Evolutionary conservation across 208 protist genomes (phyloP).

Genomic region (Leishmania tropica): DNA sequence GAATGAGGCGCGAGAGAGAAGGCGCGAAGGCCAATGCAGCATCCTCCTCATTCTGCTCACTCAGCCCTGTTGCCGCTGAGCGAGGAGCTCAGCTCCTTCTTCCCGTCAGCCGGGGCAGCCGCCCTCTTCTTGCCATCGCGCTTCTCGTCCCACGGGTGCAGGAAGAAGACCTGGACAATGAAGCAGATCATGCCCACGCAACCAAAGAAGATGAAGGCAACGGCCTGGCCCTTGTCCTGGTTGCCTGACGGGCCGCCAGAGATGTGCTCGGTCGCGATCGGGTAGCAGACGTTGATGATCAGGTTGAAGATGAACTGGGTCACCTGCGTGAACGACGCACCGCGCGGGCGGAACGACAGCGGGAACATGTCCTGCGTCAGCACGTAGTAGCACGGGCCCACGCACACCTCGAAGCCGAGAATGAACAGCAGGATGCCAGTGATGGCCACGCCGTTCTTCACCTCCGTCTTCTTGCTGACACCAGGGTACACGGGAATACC

Average conservation of each 20-base stretch:
- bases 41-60: neutral
- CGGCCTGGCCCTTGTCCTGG: slow-evolving; percentile 88
- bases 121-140: slow-evolving; percentile 16
- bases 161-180: slow-evolving; percentile 75
- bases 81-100: slow-evolving; percentile 7
- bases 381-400: slow-evolving; percentile 83
- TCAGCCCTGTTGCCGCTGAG: neutral
- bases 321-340: slow-evolving; percentile 67
- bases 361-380: slow-evolving; percentile 88
- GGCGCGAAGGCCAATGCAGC: neutral
- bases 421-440: slow-evolving; percentile 86
- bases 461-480: slow-evolving; percentile 36
- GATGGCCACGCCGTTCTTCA: slow-evolving; percentile 73
- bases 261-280: slow-evolving; percentile 74
- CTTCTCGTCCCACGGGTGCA: slow-evolving; percentile 65
- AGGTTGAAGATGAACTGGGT: slow-evolving; percentile 87
- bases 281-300: slow-evolving; percentile 89
- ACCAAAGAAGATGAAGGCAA: slow-evolving; percentile 90
- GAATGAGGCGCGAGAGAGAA: neutral
- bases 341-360: slow-evolving; percentile 70
- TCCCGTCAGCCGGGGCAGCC: neutral
- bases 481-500: no score
- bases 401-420: slow-evolving; percentile 68
- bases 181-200: slow-evolving; percentile 67
- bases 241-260: slow-evolving; percentile 80